Evolutionary conservation across 1,284 basidiomycete species (phyloP), one percentile per base, ranked within the genome.

Genomic region (Polyporus tsugae): DNA sequence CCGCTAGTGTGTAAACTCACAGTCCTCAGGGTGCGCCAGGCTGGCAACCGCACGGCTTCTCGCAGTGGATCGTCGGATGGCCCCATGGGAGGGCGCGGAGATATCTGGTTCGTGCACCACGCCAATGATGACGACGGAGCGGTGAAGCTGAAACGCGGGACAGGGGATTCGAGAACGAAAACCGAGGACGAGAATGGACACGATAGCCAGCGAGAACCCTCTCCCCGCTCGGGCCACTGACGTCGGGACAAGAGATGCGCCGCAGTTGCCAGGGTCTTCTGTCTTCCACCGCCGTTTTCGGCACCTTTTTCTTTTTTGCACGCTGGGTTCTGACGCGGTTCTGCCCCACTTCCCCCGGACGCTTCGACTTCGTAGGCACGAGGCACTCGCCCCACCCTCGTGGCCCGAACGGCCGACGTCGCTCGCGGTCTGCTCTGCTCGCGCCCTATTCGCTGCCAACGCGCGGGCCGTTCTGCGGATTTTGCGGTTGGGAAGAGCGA

Each of bases 231-330:
- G 46, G 46, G 46, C 46, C 46, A 49, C 22, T 49, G 46, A 49
- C 46, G 46, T 49, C 46, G 53, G 29, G 33, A 29, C 29, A 17
- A 55, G 29, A 55, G 29, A 35, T 55, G 17, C 35, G 55, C 33
- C 55, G 55, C 35, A 57, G 55, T 58, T 58, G 55, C 55, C 17
- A 58, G 55, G 35, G 35, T 38, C 55, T 57, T 53, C 29, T n/a
- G 35, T 15, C 19, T 35, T 53, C 9, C 52, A 9, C 52, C 22
- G 15, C 46, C 11, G 29, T 49, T 49, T 38, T 58, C 55, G 35
- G 55, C 35, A 35, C 35, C 55, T 58, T 4, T 58, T 11, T 36
- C 13, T 19, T 33, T n/a, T 22, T 46, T 46, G 44, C 44, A 46
- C 19, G 19, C 19, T n/a, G 44, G 46, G 46, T 49, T 49, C 46